phyloP scores from a whole-genome alignment of 768 basidiomycete species.

The Amanita exitialis region DNA sequence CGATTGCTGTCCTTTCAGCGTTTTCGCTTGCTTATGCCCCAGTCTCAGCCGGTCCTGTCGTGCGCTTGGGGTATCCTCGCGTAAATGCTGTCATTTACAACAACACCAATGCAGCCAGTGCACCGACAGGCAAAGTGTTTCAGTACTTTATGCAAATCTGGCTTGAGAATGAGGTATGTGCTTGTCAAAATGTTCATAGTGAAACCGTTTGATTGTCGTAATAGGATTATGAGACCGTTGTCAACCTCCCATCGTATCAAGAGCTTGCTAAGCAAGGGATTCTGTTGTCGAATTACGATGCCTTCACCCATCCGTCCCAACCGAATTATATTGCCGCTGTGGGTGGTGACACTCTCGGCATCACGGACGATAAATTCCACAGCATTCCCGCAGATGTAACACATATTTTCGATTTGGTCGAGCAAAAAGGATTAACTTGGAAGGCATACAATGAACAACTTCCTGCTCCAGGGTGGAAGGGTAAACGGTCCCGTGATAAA shows the following conservation, averaged over 20 bases:
- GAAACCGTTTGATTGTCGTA: neutral
- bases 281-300: constrained; percentile 33
- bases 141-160: constrained; percentile 32
- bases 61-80: neutral
- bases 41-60: neutral
- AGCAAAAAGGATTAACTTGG: constrained; percentile 49
- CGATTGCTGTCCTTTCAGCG: neutral
- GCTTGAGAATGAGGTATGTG: constrained; percentile 40
- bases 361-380: constrained; percentile 29
- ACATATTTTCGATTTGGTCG: constrained; percentile 50
- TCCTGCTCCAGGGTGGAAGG: constrained; percentile 37
- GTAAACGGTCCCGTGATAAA: constrained; percentile 23
- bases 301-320: constrained; percentile 47
- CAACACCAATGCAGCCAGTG: neutral
- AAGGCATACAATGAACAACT: constrained; percentile 51
- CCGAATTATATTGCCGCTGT: constrained; percentile 46
- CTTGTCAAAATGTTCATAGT: constrained; percentile 12
- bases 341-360: constrained; percentile 34
- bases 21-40: neutral
- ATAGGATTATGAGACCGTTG: neutral
- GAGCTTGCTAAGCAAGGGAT: constrained; percentile 41
- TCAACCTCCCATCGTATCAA: constrained; percentile 9
- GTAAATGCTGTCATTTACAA: neutral
- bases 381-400: constrained; percentile 38
- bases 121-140: constrained; percentile 16